A percentile compares a stretch with the other conserved stretches of the same genome.
Conservation (phyloP, 371 early-diverging fungal genomes). For the Mucor saturninus region DNA sequence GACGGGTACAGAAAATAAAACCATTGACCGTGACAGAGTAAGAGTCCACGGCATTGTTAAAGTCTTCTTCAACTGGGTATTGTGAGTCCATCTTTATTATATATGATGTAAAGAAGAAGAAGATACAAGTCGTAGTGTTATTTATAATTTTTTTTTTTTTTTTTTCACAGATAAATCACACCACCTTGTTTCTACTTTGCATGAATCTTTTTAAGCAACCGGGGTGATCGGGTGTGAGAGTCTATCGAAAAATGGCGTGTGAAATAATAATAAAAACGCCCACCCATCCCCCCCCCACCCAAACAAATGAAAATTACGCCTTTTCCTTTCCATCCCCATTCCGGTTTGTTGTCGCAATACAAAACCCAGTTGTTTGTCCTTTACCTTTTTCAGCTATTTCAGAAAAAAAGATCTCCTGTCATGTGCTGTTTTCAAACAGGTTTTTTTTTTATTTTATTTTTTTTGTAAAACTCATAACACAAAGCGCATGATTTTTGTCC, state of each 20-base stretch:
- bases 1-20: slow-evolving; percentile 45
- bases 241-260: not conserved
- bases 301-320: not conserved
- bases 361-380: not conserved
- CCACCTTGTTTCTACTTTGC: not conserved
- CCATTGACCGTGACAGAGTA: slow-evolving; percentile 44
- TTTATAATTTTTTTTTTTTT: not conserved
- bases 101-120: not conserved
- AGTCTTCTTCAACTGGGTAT: slow-evolving; percentile 41
- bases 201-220: not conserved
- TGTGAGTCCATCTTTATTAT: slow-evolving; percentile 48
- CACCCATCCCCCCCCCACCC: not conserved
- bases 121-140: too few species aligned
- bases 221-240: not conserved
- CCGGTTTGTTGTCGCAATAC: too few species aligned
- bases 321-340: not conserved
- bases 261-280: slow-evolving; percentile 2
- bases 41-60: slow-evolving; percentile 45
- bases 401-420: too few species aligned
- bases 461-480: too few species aligned
- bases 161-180: not conserved
- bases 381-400: too few species aligned
- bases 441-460: too few species aligned
- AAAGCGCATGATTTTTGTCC: too few species aligned
- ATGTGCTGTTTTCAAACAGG: too few species aligned